Percentiles rank a stretch among this genome's conserved stretches.
phyloP scores from a whole-genome alignment of 495 filamentous ascomycete species.

The Talaromyces nanjingensis region DNA sequence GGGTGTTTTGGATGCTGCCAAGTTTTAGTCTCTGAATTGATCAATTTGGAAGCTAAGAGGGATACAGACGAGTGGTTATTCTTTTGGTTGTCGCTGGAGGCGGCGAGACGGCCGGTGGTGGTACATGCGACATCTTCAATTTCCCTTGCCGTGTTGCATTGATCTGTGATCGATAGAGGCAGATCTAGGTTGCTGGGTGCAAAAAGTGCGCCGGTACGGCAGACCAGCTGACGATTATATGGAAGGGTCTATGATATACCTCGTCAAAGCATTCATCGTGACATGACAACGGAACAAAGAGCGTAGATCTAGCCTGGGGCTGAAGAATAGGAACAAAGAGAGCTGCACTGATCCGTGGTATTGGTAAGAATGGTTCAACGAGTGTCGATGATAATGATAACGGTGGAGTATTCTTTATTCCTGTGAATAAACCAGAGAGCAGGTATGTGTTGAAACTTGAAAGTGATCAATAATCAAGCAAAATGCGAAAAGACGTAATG shows the following conservation, averaged over 20 bases:
- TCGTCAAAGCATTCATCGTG: not conserved
- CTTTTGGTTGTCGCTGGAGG: not conserved
- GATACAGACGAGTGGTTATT: not conserved
- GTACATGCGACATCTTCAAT: not conserved
- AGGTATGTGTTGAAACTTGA: not conserved
- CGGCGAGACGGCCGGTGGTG: constrained; percentile 1
- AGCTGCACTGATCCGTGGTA: not conserved
- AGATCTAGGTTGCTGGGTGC: not conserved
- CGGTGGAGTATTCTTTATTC: not conserved
- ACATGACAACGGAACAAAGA: not conserved
- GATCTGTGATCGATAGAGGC: not conserved
- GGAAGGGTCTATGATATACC: not conserved
- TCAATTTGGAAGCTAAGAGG: no score
- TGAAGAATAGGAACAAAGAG: not conserved
- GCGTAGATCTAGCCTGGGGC: not conserved
- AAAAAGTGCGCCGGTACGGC: no score
- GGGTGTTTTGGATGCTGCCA: constrained; percentile 38
- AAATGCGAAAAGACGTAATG: not conserved
- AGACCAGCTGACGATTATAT: not conserved
- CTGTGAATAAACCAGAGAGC: not conserved
- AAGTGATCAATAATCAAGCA: not conserved
- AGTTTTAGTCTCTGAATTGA: no score
- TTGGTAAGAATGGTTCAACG: not conserved
- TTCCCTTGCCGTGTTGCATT: not conserved
- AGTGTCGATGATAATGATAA: not conserved